Percentiles rank a stretch among this genome's conserved stretches.
Evolutionary conservation across 2,329 filamentous ascomycete species (phyloP).

Genomic region (Cryoendolithus antarcticus): DNA sequence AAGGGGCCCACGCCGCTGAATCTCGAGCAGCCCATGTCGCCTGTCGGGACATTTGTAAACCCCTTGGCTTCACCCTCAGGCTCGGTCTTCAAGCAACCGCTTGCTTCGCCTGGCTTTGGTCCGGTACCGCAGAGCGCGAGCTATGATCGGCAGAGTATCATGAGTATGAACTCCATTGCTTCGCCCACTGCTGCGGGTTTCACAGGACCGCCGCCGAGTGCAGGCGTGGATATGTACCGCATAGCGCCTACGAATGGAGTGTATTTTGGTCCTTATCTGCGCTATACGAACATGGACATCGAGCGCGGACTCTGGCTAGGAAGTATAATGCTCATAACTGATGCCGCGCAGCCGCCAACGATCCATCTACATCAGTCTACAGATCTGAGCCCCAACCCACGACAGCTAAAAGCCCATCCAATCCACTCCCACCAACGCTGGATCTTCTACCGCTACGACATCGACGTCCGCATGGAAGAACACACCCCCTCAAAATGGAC

Average conservation of each 20-base stretch:
- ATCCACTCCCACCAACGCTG: conserved; percentile 87
- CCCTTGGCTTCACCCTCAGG: conserved; percentile 33
- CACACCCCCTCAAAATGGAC: conserved; percentile 73
- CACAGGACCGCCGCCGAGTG: conserved; percentile 73
- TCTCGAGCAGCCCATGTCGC: conserved; percentile 75
- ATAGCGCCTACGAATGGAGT: conserved; percentile 88
- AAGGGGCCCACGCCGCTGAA: conserved; percentile 87
- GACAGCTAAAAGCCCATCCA: conserved; percentile 67
- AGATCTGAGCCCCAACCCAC: conserved; percentile 80
- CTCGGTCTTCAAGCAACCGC: conserved; percentile 47
- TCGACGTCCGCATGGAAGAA: conserved; percentile 84
- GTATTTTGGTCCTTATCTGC: conserved; percentile 91
- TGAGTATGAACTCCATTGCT: conserved; percentile 63
- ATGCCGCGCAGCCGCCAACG: conserved; percentile 81
- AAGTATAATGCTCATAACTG: conserved; percentile 85
- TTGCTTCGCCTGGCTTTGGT: conserved; percentile 65
- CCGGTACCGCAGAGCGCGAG: conserved; percentile 64
- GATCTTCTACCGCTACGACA: conserved; percentile 90
- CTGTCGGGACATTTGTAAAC: conserved; percentile 46
- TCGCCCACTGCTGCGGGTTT: conserved; percentile 70
- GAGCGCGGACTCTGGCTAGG: conserved; percentile 85
- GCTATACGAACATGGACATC: conserved; percentile 95
- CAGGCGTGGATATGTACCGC: conserved; percentile 89
- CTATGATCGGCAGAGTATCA: conserved; percentile 66
- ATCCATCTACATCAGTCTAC: conserved; percentile 87